These are phyloP conservation scores for Eucalyptus sp. DNA, from an alignment of 345 rosid genomes.

Conservation along the genomic window DNA sequence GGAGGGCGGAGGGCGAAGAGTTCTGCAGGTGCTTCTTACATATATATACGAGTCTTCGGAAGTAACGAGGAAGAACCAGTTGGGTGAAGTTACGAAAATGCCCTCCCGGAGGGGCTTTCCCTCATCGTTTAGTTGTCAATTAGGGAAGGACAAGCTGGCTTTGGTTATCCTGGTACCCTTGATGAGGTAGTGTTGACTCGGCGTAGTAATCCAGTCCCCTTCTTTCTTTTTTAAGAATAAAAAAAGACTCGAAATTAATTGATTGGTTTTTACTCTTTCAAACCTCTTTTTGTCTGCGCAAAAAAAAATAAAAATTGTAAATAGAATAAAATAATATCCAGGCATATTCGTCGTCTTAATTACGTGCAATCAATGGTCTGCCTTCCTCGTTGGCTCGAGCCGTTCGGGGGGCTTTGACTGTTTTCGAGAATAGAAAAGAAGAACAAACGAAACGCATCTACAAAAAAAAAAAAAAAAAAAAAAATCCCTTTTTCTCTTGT, in stretches of 20 bases:
- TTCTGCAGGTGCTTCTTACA: background rate
- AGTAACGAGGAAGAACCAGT: background rate
- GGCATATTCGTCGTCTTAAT: background rate
- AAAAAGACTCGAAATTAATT: too few species aligned
- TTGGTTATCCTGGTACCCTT: background rate
- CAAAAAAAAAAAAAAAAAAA: background rate
- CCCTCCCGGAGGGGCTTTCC: background rate
- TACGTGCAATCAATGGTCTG: background rate
- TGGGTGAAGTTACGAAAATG: background rate
- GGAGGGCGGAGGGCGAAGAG: too few species aligned
- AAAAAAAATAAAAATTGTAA: background rate
- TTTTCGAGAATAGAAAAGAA: background rate
- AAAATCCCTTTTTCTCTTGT: background rate
- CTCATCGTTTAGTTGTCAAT: background rate
- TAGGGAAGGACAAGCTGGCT: background rate
- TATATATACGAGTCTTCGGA: background rate
- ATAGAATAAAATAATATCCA: background rate
- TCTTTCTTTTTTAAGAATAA: too few species aligned
- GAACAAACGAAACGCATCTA: background rate
- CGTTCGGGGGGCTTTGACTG: background rate
- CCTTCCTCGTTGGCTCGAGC: background rate
- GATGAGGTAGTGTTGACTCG: background rate
- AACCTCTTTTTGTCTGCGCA: background rate
- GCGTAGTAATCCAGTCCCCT: background rate
- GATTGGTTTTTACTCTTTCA: background rate